phyloP scores from a whole-genome alignment of 495 filamentous ascomycete genomes.

The Trichoderma orchidacearum region DNA sequence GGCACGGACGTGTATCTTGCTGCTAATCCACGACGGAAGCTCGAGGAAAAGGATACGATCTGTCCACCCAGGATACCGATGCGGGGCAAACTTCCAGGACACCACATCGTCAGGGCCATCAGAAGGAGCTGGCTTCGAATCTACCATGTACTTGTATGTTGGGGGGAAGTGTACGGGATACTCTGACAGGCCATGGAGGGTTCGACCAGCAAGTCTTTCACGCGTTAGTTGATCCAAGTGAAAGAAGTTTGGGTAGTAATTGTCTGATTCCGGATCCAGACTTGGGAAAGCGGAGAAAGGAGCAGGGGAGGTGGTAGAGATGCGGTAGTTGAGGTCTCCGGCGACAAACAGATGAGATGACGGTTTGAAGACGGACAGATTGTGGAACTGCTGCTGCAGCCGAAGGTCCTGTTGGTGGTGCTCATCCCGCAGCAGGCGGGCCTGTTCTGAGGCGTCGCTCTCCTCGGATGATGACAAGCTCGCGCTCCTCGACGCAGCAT shows the following conservation, averaged over 20 bases:
- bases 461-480: constrained; percentile 8
- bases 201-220: constrained; percentile 49
- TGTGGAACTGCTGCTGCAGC: constrained; percentile 14
- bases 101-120: constrained; percentile 17
- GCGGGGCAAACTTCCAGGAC: constrained; percentile 60
- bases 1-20: constrained; percentile 30
- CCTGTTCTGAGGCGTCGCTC: constrained; percentile 10
- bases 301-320: constrained; percentile 43
- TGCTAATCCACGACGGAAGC: constrained; percentile 35
- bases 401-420: constrained; percentile 1
- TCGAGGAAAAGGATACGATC: constrained; percentile 76
- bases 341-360: constrained; percentile 69
- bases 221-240: constrained; percentile 60
- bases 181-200: constrained; percentile 66
- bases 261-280: constrained; percentile 40
- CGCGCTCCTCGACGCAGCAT: constrained; percentile 6
- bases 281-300: constrained; percentile 39
- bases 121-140: constrained; percentile 6
- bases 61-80: constrained; percentile 88
- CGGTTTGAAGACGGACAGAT: constrained; percentile 52
- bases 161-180: constrained; percentile 68
- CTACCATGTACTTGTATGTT: constrained; percentile 65
- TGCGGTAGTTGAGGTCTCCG: constrained; percentile 93
- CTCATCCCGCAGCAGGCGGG: neutral
- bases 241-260: constrained; percentile 41